Base-by-base conservation (phyloP, 2,329 filamentous ascomycete genomes). In the Cladosporium halotolerans region DNA sequence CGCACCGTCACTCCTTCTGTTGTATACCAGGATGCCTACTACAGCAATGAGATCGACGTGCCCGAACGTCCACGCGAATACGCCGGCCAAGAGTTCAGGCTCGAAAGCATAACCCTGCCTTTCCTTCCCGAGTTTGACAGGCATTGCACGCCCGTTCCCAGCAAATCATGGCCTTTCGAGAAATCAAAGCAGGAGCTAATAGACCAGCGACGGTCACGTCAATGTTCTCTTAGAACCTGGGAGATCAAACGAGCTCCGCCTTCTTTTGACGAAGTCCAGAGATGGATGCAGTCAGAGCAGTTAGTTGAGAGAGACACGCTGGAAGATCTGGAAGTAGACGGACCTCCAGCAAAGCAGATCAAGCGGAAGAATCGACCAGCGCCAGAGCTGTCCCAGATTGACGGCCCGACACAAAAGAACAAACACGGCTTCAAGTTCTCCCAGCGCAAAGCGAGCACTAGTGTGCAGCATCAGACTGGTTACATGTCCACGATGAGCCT, bases 401-500 rank as follows among this genome's bases (percentile, higher is more conserved):
- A 95, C 47, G 89, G 87, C 0, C 84, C 90, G 0, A 96, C 92
- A 0, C 91, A 92, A 49, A 86, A 80, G 66, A 88, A 89, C 62
- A 85, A 82, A 56, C 79, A 92, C 66, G 89, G 86, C 0, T 92
- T 91, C 74, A 93, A 91, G 66, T 95, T 88, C 67, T 89, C 86
- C 0, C 89, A 91, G 60, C 88, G 84, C 64, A 78, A 80, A 57
- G 82, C 83, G 60, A 84, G 84, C 1, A 87, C 85, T 0, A 89
- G 84, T 60, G 83, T 95, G 14, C 82, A 89, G 63, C 88, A 92
- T 60, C 89, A 95, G 68, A 84, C 83, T 2, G 88, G 93, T 61
- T 95, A 96, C 68, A 97, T 99, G 93, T 96, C 88, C 61, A 89
- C 86, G 14, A 91, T 99, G 88, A 95, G 90, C 60, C 71, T 99